These are phyloP conservation scores for Comarum palustre DNA, from an alignment of 306 rosid species.

Conservation along the genomic window DNA sequence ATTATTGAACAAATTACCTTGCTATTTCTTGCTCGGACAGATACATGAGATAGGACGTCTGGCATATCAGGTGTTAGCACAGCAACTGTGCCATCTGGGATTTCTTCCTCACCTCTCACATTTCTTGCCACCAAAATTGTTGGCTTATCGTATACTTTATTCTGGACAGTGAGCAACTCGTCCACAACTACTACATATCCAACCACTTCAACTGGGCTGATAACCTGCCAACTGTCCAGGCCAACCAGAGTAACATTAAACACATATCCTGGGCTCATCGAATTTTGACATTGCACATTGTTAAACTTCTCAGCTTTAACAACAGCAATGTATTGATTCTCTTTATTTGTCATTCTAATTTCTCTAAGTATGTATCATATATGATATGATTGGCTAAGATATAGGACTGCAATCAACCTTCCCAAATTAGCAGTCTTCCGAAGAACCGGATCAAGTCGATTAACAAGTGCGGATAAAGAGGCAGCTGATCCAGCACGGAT, in stretches of 20 bases:
- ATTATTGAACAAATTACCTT: constrained; percentile 48
- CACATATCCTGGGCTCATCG: neutral
- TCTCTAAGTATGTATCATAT: constrained; percentile 18
- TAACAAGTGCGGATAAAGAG: constrained; percentile 80
- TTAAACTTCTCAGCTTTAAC: neutral
- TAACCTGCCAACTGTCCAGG: constrained; percentile 92
- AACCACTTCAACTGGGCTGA: constrained; percentile 82
- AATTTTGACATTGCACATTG: neutral
- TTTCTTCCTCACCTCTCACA: constrained; percentile 97
- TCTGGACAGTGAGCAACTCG: constrained; percentile 89
- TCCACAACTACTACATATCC: constrained; percentile 90
- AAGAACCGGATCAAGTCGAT: constrained; percentile 88
- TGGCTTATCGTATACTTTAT: constrained; percentile 70
- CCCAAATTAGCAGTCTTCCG: constrained; percentile 90
- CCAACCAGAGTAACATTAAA: constrained; percentile 37
- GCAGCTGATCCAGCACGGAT: constrained; percentile 99
- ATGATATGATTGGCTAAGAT: constrained; percentile 20
- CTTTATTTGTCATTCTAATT: neutral
- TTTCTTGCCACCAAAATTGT: constrained; percentile 83
- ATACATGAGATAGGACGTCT: constrained; percentile 95
- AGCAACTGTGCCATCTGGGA: constrained; percentile 97
- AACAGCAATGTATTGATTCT: neutral
- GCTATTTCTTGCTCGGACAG: constrained; percentile 98
- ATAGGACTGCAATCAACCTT: constrained; percentile 50
- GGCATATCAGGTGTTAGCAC: constrained; percentile 99